phyloP scores from a whole-genome alignment of 164 flowering plant genomes.

The Chloranthus sessilifolius region DNA sequence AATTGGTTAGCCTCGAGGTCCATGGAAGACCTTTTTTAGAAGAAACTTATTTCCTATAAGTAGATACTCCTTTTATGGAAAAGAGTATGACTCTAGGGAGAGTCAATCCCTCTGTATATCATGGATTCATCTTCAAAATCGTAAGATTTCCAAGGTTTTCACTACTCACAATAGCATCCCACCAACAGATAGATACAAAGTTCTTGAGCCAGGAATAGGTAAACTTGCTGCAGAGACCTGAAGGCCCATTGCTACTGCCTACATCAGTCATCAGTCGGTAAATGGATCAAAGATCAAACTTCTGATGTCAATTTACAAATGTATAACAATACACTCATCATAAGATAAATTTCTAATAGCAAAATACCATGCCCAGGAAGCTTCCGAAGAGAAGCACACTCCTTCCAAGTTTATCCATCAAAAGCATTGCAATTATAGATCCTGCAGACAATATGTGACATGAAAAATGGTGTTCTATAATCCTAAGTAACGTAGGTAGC shows the following conservation, averaged over 20 bases:
- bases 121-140: no score
- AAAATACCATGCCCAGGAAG: slow-evolving; percentile 79
- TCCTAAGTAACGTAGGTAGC: not conserved
- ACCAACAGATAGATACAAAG: slow-evolving; percentile 68
- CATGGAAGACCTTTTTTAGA: no score
- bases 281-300: slow-evolving; percentile 8
- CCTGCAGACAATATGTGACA: slow-evolving; percentile 35
- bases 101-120: no score
- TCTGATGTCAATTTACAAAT: no score
- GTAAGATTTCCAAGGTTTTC: slow-evolving; percentile 4
- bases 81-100: no score
- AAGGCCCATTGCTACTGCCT: slow-evolving; percentile 73
- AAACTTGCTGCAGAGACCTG: slow-evolving; percentile 75
- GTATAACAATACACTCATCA: no score
- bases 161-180: slow-evolving; percentile 86
- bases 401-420: slow-evolving; percentile 95
- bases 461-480: not conserved
- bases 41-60: no score
- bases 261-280: slow-evolving; percentile 19
- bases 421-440: slow-evolving; percentile 64
- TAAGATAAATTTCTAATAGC: not conserved
- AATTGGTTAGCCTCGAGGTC: no score
- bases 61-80: no score
- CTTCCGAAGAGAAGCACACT: slow-evolving; percentile 80
- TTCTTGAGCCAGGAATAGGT: slow-evolving; percentile 24